These are phyloP conservation scores for Rhodotorula sp. DNA, from an alignment of 1,284 basidiomycete genomes.

Conservation along the genomic window DNA sequence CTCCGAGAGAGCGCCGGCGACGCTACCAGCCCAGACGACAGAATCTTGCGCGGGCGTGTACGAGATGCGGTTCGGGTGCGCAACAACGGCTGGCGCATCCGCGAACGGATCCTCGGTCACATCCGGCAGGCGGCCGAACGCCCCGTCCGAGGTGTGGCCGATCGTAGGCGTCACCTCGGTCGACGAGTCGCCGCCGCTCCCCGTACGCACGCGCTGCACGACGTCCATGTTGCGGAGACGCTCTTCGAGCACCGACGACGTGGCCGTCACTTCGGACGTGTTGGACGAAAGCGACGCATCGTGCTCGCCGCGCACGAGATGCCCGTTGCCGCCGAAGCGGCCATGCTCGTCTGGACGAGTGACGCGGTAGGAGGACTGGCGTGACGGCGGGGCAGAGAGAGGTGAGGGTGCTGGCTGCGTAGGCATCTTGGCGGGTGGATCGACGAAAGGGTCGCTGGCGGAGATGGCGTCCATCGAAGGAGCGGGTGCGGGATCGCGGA, in stretches of 20 bases:
- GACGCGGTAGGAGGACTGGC: not conserved
- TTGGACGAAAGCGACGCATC: conserved; percentile 28
- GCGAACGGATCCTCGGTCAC: conserved; percentile 13
- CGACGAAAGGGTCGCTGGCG: conserved; percentile 17
- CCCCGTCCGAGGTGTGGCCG: not conserved
- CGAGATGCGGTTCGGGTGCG: not conserved
- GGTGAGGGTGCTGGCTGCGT: not conserved
- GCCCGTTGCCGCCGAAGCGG: not conserved
- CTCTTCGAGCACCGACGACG: conserved; percentile 35
- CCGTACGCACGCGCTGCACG: conserved; percentile 29
- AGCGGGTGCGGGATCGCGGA: conserved; percentile 30
- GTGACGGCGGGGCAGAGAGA: not conserved
- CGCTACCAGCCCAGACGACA: conserved; percentile 14
- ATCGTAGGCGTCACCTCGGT: conserved; percentile 19
- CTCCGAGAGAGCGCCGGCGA: not conserved
- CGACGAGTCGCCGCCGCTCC: conserved; percentile 12
- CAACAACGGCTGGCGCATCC: not conserved
- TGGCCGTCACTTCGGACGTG: conserved; percentile 29
- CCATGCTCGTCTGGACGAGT: conserved; percentile 25
- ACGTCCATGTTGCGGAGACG: conserved; percentile 37
- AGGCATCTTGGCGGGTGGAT: not conserved
- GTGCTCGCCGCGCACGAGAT: conserved; percentile 8
- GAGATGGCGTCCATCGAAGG: conserved; percentile 8
- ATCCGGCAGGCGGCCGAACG: conserved; percentile 2
- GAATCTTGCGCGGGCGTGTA: not conserved